These are phyloP conservation scores for Rhododendron williamsianum DNA, from an alignment of 148 eudicot species.

Conservation along the genomic window DNA sequence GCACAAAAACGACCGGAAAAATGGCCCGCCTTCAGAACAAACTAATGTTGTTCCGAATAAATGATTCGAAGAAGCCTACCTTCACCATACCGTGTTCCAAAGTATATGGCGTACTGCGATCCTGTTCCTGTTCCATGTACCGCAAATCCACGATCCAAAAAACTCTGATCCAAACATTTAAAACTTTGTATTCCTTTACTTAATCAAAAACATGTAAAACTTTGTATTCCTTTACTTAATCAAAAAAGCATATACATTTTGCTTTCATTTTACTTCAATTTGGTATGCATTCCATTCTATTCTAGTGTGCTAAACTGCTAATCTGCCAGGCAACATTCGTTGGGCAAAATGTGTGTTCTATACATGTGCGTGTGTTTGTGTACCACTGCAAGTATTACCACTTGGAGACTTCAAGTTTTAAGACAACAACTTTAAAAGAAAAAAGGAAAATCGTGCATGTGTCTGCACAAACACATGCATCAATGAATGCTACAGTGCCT, in stretches of 20 bases:
- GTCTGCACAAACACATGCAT: too few relatives aligned
- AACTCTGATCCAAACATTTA: background rate
- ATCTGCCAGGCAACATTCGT: background rate
- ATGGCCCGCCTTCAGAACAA: too few relatives aligned
- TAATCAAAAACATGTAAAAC: background rate
- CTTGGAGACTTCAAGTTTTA: conserved; percentile 3
- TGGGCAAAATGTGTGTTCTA: background rate
- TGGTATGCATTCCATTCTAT: background rate
- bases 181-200: background rate
- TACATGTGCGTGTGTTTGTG: too few relatives aligned
- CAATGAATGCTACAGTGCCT: too few relatives aligned
- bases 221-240: background rate
- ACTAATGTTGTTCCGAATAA: too few relatives aligned
- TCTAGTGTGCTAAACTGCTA: too few relatives aligned
- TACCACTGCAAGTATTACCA: background rate
- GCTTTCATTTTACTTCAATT: background rate
- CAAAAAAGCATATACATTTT: background rate
- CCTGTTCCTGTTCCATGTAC: too few relatives aligned
- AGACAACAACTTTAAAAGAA: background rate
- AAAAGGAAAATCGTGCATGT: background rate
- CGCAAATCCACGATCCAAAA: too few relatives aligned
- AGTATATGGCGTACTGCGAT: too few relatives aligned
- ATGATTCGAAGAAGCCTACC: too few relatives aligned
- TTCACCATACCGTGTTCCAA: too few relatives aligned
- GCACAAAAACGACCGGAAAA: too few relatives aligned